phyloP scores from a whole-genome alignment of 1,284 basidiomycete genomes.

The Naganishia sp. region DNA sequence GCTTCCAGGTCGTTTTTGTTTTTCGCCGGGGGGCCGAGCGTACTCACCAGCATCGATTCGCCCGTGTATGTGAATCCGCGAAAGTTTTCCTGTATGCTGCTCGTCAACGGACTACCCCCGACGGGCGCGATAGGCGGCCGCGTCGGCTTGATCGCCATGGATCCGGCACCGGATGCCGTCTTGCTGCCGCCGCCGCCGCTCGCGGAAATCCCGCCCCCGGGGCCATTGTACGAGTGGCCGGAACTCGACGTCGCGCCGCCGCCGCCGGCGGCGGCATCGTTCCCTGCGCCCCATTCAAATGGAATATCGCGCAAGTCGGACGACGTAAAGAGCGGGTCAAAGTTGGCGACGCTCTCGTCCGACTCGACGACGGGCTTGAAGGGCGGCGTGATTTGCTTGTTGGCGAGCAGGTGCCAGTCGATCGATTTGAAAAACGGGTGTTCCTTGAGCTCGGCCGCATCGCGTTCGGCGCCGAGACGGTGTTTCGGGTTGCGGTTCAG shows the following conservation, averaged over 20 bases:
- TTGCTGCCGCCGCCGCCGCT: slow-evolving; percentile 32
- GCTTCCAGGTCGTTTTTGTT: slow-evolving; percentile 9
- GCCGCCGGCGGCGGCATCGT: slow-evolving; percentile 52
- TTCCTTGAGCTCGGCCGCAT: slow-evolving; percentile 91
- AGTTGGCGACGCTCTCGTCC: slow-evolving; percentile 96
- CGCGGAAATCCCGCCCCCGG: slow-evolving; percentile 48
- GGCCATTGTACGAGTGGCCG: slow-evolving; percentile 51
- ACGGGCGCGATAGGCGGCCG: slow-evolving; percentile 42
- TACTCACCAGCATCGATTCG: slow-evolving; percentile 64
- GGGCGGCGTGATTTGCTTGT: slow-evolving; percentile 91
- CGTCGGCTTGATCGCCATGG: slow-evolving; percentile 48
- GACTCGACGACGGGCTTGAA: slow-evolving; percentile 98
- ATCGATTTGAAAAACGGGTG: slow-evolving; percentile 93
- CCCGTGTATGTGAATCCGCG: slow-evolving; percentile 86
- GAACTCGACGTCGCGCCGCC: slow-evolving; percentile 49
- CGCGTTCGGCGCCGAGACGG: slow-evolving; percentile 85
- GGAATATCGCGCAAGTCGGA: slow-evolving; percentile 72
- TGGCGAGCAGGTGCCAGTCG: slow-evolving; percentile 82
- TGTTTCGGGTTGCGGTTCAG: slow-evolving; percentile 97
- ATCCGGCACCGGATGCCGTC: slow-evolving; percentile 30
- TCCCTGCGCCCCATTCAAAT: slow-evolving; percentile 53
- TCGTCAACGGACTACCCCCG: slow-evolving; percentile 71
- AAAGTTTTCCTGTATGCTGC: slow-evolving; percentile 91
- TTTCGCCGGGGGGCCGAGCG: not conserved
- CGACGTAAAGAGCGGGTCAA: slow-evolving; percentile 96